Conservation (phyloP, 371 early-diverging fungal genomes). For the Dinochytrium kinnereticum region DNA sequence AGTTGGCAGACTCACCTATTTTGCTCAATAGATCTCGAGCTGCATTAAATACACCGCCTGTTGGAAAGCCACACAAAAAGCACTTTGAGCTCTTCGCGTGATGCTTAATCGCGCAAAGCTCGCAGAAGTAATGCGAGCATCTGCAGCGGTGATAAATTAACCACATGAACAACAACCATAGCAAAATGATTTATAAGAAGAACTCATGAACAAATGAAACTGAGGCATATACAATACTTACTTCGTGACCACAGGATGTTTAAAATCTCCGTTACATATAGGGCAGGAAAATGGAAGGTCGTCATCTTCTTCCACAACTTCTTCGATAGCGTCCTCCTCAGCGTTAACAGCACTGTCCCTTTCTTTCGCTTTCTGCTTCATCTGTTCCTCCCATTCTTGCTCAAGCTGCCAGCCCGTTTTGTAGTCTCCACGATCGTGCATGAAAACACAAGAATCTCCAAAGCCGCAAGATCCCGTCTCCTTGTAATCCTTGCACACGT, state of each 20-base stretch:
- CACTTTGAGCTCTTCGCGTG: constrained; percentile 88
- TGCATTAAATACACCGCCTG: constrained; percentile 84
- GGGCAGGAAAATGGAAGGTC: constrained; percentile 91
- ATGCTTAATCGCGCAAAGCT: constrained; percentile 86
- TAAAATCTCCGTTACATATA: constrained; percentile 88
- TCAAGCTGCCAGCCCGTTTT: constrained; percentile 96
- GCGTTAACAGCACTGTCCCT: constrained; percentile 49
- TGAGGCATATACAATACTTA: constrained; percentile 12
- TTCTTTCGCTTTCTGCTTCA: constrained; percentile 62
- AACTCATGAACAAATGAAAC: constrained; percentile 14
- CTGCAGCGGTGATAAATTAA: constrained; percentile 36
- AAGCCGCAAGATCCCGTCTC: constrained; percentile 89
- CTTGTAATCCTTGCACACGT: constrained; percentile 98
- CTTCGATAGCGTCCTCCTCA: constrained; percentile 60
- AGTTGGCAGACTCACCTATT: neutral
- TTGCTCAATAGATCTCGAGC: constrained; percentile 80
- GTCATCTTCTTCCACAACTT: constrained; percentile 63
- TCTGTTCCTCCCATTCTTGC: constrained; percentile 95
- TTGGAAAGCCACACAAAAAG: constrained; percentile 83
- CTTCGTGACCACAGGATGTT: constrained; percentile 85
- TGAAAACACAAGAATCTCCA: constrained; percentile 95
- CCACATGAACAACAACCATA: too few relatives aligned
- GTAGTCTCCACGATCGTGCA: constrained; percentile 97
- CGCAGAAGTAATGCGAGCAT: constrained; percentile 96
- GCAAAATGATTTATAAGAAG: constrained; percentile 10